These are phyloP conservation scores for Vaccinium macrocarpon DNA, from an alignment of 148 eudicot species.

Conservation along the genomic window DNA sequence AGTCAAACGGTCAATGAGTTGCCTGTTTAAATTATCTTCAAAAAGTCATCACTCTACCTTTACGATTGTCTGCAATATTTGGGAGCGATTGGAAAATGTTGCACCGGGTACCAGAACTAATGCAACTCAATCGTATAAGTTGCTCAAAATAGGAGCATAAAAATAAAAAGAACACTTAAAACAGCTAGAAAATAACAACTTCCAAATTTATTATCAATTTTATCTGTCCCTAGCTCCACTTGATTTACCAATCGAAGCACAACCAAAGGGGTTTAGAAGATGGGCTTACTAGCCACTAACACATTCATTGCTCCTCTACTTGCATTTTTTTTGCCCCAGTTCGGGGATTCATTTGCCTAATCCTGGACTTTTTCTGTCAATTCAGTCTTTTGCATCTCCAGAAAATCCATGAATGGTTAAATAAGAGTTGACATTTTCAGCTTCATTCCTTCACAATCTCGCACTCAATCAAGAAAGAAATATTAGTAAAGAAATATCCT, in stretches of 20 bases:
- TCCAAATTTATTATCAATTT: neutral
- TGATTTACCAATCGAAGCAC: neutral
- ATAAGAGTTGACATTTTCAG: neutral
- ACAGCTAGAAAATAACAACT: neutral
- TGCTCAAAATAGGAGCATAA: conserved; percentile 4
- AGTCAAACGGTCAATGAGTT: neutral
- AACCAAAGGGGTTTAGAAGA: neutral
- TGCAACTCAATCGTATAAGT: neutral
- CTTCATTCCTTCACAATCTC: neutral
- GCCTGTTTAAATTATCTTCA: neutral
- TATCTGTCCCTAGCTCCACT: neutral
- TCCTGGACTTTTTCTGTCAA: neutral
- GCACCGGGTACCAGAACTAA: neutral
- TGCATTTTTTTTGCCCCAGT: neutral
- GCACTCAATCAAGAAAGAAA: neutral
- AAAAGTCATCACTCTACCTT: neutral
- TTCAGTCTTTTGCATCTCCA: neutral
- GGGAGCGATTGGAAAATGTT: neutral
- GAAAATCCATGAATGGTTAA: neutral
- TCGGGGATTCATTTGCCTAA: neutral
- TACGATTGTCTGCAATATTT: neutral
- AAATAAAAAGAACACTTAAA: neutral
- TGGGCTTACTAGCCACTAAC: neutral
- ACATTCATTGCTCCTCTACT: neutral
- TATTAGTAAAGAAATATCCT: neutral